Base-by-base conservation (phyloP, 441 rosid genomes). In the Pelargonium citronellum region DNA sequence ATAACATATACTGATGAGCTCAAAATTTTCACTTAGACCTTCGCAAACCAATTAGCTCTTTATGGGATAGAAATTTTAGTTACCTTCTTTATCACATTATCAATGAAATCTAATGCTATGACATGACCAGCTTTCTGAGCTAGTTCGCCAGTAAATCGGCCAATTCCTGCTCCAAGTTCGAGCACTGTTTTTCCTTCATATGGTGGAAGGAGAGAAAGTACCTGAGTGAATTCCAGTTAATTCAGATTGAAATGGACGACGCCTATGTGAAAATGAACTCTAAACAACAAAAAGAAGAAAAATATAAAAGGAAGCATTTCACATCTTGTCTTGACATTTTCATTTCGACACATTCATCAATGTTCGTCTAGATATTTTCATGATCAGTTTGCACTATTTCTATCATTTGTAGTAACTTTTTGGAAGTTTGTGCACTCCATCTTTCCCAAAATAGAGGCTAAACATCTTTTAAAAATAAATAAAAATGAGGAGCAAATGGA, bases 91-190 rank as follows among this genome's bases (percentile, higher is more conserved):
- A 92, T 90, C 66, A 79, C 91, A 71, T 79, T 85, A 58, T 92
- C 96, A 73, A 91, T 88, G 85, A 92, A 95, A 75, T 92, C 99
- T 68, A 95, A 49, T 74, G 99, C 98, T 70, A 87, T 68, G 62
- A 90, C 84, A 61, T 81, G 84, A 63, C 82, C 89, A 69, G 99
- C 99, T 71, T 92, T 90, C 83, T 80, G 75, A 65, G 96, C 98
- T 55, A 92, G 68, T 65, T 90, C 96, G 55, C 97, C 89, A 37
- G 97, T 95, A 80, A 95, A 95, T 55, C 99, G 89, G 66, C 98
- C 98, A 16, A 87, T 90, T 8, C 97, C 97, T 70, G 97, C 99
- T 78, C 98, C 99, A 66, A 95, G 84, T 71, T 95, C 98, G 81
- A 95, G 70, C 47, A 92, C 85, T 5, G 89, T 30, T 74, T 92